Percentiles rank a stretch among this genome's conserved stretches.
These are phyloP conservation scores for Peronospora farinosa DNA, from an alignment of 352 stramenopile genomes.

Conservation along the genomic window DNA sequence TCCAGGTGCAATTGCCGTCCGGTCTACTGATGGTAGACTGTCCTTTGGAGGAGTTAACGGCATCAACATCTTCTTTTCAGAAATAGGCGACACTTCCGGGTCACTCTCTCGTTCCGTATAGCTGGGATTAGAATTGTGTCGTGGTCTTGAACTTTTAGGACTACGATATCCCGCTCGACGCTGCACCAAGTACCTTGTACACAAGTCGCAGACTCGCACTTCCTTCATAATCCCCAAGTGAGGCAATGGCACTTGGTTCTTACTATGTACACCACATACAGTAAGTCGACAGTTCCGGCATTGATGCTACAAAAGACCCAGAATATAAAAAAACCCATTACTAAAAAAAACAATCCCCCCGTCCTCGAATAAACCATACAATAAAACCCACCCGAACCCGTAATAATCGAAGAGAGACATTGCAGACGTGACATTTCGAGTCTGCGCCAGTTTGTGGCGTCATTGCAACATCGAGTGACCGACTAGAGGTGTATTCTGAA, in stretches of 20 bases:
- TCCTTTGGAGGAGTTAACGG: slow-evolving; percentile 19
- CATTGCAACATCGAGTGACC: slow-evolving; percentile 17
- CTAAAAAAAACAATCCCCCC: neutral
- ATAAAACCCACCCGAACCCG: slow-evolving; percentile 43
- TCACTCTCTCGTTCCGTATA: slow-evolving; percentile 26
- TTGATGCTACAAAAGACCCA: slow-evolving; percentile 35
- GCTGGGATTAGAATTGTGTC: slow-evolving; percentile 22
- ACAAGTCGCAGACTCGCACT: slow-evolving; percentile 69
- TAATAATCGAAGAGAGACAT: slow-evolving; percentile 41
- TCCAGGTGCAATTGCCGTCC: neutral
- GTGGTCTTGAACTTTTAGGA: slow-evolving; percentile 22
- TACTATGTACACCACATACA: slow-evolving; percentile 69
- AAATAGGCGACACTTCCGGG: slow-evolving; percentile 25
- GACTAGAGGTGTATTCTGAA: slow-evolving; percentile 12
- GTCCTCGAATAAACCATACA: too few species aligned
- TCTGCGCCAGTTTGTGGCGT: slow-evolving; percentile 19
- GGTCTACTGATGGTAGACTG: slow-evolving; percentile 4
- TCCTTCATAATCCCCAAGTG: slow-evolving; percentile 70
- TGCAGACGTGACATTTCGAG: slow-evolving; percentile 67
- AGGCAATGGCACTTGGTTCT: slow-evolving; percentile 69
- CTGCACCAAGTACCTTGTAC: slow-evolving; percentile 60
- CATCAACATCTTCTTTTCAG: slow-evolving; percentile 16
- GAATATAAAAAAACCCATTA: neutral
- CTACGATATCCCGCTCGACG: slow-evolving; percentile 59
- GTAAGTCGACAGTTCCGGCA: slow-evolving; percentile 59